Base-by-base conservation (phyloP, 2,329 filamentous ascomycete species). In the Delphinella strobiligena region DNA sequence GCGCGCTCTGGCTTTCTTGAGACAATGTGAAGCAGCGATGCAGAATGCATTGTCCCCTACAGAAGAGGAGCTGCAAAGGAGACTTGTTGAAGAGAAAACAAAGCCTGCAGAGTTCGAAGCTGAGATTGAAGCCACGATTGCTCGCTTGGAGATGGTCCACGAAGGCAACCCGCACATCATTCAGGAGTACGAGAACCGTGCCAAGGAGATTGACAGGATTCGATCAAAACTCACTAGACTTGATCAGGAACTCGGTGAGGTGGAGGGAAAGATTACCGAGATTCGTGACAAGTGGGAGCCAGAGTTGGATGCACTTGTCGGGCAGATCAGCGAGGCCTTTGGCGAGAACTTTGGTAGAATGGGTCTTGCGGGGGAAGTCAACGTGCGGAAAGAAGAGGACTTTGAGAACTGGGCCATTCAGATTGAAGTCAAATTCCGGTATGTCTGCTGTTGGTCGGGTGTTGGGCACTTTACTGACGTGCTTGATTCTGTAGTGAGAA, bases 361-460 rank as follows among this genome's bases (percentile, higher is more conserved):
- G 55, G 86, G 80, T 48, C 96, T 91, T 59, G 88, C 88, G 4
- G 91, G 91, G 27, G 84, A 96, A 60, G 87, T 98, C 3, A 72
- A 72, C 44, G 70, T 98, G 3, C 74, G 88, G 67, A 96, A 96
- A 59, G 83, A 87, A 49, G 69, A 66, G 17, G 81, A 86, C 16
- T 98, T 96, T 62, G 85, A 93, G 42, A 76, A 82, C 45, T 98
- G 91, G 91, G 80, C 85, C 1, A 80, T 98, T 45, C 80, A 93
- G 56, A 93, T 98, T 56, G 80, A 82, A 59, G 91, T 98, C 58
- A 93, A 88, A 56, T 98, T 98, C 66, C 80, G 89, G 80, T 84
- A 71, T 43, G 73, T 60, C 16, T 34, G 37, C 33, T 19, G 5
- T 35, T 27, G 41, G 30, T 37, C 16, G 15, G 10, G 30, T 15